A percentile compares a stretch with the other conserved stretches of the same genome.
Conservation (phyloP, 768 basidiomycete species). For the Russula earlei region DNA sequence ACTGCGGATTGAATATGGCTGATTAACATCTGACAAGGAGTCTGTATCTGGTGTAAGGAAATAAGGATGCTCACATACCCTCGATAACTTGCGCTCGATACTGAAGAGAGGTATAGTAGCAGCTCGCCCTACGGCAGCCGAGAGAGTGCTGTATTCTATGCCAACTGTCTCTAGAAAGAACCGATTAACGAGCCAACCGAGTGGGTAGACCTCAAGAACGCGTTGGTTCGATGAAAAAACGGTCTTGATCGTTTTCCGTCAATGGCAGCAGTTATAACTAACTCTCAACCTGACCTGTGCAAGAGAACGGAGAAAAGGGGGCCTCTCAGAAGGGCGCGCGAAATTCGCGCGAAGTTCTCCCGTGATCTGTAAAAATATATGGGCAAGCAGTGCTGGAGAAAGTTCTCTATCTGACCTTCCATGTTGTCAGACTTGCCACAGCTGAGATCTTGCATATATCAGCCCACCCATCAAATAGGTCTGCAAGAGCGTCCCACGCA, state of each 20-base stretch:
- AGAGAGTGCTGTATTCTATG: slow-evolving; percentile 45
- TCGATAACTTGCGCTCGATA: slow-evolving; percentile 32
- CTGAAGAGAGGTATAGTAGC: slow-evolving; percentile 31
- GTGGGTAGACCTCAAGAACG: slow-evolving; percentile 33
- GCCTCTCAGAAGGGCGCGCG: slow-evolving; percentile 30
- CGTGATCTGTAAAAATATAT: slow-evolving; percentile 30
- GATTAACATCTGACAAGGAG: slow-evolving; percentile 40
- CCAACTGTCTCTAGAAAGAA: slow-evolving; percentile 42
- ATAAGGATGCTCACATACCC: slow-evolving; percentile 26
- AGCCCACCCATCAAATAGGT: slow-evolving; percentile 46
- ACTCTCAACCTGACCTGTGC: slow-evolving; percentile 40
- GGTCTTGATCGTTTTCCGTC: slow-evolving; percentile 3
- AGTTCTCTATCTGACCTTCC: slow-evolving; percentile 42
- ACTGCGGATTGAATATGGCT: slow-evolving; percentile 51
- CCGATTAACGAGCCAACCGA: slow-evolving; percentile 46
- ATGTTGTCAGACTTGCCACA: slow-evolving; percentile 39
- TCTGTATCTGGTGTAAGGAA: background rate
- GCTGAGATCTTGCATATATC: slow-evolving; percentile 41
- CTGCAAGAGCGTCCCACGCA: slow-evolving; percentile 43
- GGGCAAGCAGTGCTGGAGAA: background rate
- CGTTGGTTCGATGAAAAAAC: slow-evolving; percentile 1
- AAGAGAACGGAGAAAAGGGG: slow-evolving; percentile 55
- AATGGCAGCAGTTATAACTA: slow-evolving; percentile 8
- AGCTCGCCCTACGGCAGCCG: slow-evolving; percentile 30
- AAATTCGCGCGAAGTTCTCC: slow-evolving; percentile 45